phyloP scores from a whole-genome alignment of 179 eudicot genomes.

The Beta macrorhiza region DNA sequence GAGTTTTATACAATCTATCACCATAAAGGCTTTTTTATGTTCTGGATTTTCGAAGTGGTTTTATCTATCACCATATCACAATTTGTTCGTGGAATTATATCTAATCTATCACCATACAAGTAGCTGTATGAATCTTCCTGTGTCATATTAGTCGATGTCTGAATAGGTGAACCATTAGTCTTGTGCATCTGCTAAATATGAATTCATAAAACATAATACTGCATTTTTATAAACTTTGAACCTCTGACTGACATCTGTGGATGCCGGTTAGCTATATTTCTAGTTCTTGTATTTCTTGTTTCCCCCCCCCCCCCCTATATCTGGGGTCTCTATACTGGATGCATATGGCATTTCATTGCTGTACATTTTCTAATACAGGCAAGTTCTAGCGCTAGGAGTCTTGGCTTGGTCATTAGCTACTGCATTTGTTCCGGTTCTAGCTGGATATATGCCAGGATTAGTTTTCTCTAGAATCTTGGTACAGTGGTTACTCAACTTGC shows the following conservation, averaged over 20 bases:
- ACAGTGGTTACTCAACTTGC: conserved; percentile 22
- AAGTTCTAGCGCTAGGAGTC: conserved; percentile 82
- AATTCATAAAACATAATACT: not conserved
- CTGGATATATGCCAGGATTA: conserved; percentile 92
- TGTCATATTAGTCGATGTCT: not conserved
- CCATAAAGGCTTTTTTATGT: not conserved
- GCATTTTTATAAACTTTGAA: not conserved
- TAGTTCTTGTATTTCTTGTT: not conserved
- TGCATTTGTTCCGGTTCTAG: conserved; percentile 77
- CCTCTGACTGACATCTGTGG: not conserved
- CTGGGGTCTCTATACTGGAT: not conserved
- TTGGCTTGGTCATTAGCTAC: conserved; percentile 91
- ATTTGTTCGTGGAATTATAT: not conserved
- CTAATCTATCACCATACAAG: not conserved
- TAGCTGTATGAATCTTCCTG: not conserved
- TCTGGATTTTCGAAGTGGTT: not conserved
- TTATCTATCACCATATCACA: not conserved
- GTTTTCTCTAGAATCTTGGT: conserved; percentile 84
- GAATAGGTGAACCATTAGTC: not conserved
- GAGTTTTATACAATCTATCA: not conserved
- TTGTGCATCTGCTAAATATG: not conserved
- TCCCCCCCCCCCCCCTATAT: not conserved
- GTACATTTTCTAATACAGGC: conserved; percentile 46
- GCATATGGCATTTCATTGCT: not conserved
- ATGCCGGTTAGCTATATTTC: not conserved